Conservation (phyloP, 2,329 filamentous ascomycete genomes). For the Fusarium sp. region DNA sequence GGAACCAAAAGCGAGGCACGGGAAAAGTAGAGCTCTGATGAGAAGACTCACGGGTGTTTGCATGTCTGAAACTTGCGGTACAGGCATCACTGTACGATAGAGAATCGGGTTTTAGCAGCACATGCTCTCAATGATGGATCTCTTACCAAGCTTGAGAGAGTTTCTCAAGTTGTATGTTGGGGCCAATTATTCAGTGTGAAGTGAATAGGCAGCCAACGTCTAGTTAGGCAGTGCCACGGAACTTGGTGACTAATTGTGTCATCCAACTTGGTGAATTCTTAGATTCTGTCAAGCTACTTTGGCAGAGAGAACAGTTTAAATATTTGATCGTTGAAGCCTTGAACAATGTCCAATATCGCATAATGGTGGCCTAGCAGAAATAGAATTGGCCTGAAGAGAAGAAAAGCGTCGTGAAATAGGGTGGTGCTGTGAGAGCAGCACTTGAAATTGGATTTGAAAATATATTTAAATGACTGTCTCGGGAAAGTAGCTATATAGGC, state of each 20-base stretch:
- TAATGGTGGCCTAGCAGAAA: not conserved
- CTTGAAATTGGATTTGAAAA: not conserved
- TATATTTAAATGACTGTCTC: not conserved
- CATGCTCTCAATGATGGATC: not conserved
- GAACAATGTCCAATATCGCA: not conserved
- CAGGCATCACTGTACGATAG: too few species aligned
- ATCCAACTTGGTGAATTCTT: not conserved
- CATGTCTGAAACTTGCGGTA: not conserved
- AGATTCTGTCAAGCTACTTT: not conserved
- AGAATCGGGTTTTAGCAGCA: not conserved
- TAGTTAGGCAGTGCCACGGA: not conserved
- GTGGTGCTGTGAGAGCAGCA: not conserved
- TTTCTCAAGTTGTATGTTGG: not conserved
- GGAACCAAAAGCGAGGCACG: not conserved
- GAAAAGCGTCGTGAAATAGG: not conserved
- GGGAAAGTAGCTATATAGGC: too few species aligned
- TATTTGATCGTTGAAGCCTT: not conserved
- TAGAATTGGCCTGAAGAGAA: not conserved
- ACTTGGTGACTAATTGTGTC: not conserved
- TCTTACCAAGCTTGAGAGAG: not conserved
- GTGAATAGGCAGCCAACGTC: not conserved
- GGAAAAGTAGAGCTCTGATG: not conserved
- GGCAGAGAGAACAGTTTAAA: not conserved
- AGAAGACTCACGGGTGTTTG: not conserved
- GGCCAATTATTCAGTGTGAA: not conserved